These are phyloP conservation scores for Chrysosporium queenslandicum DNA, from an alignment of 2,329 filamentous ascomycete genomes.

Conservation along the genomic window DNA sequence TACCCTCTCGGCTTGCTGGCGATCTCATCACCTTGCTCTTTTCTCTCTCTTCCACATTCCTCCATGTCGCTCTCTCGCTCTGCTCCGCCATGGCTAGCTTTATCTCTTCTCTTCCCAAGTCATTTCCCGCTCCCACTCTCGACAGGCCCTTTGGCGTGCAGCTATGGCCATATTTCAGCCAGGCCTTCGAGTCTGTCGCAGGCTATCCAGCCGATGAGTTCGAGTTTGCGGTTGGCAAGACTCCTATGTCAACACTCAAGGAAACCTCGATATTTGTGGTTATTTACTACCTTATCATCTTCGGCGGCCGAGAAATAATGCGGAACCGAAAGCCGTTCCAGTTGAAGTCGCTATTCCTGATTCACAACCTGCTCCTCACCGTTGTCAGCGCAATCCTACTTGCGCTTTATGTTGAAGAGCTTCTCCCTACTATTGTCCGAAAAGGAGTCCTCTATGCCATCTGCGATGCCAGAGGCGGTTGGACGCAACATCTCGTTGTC, in stretches of 20 bases:
- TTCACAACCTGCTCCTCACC: slow-evolving; percentile 87
- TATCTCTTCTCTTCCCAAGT: not conserved
- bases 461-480: slow-evolving; percentile 61
- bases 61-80: not conserved
- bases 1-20: too few species aligned
- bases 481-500: slow-evolving; percentile 78
- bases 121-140: slow-evolving; percentile 51
- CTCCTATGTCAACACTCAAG: slow-evolving; percentile 75
- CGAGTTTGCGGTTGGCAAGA: slow-evolving; percentile 54
- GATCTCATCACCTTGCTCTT: too few species aligned
- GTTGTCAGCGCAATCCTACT: slow-evolving; percentile 65
- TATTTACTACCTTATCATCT: slow-evolving; percentile 79
- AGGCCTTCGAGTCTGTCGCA: slow-evolving; percentile 58
- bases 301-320: slow-evolving; percentile 80
- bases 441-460: slow-evolving; percentile 77
- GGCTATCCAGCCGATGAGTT: slow-evolving; percentile 76
- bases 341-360: slow-evolving; percentile 71
- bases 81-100: not conserved
- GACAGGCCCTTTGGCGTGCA: slow-evolving; percentile 75
- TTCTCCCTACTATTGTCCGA: slow-evolving; percentile 64
- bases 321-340: slow-evolving; percentile 68
- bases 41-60: not conserved
- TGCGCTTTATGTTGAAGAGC: slow-evolving; percentile 71
- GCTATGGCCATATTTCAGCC: slow-evolving; percentile 82
- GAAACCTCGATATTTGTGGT: slow-evolving; percentile 65